Percentiles rank a stretch among this genome's conserved stretches.
Evolutionary conservation across 225 moss, liverwort and hornwort genomes (phyloP).

Genomic region (Sphagnum contortum): DNA sequence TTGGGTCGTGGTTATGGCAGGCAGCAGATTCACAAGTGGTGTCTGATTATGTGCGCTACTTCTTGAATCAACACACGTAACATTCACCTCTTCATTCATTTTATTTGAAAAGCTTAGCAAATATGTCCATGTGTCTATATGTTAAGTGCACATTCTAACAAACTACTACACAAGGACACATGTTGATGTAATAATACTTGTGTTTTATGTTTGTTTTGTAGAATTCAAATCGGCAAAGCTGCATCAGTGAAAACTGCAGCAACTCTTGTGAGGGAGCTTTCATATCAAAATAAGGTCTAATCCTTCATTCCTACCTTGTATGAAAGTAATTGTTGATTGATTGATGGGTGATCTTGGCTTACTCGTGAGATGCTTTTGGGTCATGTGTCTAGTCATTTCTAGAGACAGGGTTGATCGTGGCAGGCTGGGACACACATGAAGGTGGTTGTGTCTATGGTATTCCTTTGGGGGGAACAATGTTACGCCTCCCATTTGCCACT

Average conservation of each 20-base stretch:
- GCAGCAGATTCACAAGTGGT: slow-evolving; percentile 94
- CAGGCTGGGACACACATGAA: slow-evolving; percentile 96
- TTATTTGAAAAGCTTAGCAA: no score
- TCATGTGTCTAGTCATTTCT: slow-evolving; percentile 51
- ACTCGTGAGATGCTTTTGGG: no score
- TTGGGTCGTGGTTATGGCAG: slow-evolving; percentile 15
- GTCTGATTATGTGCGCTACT: slow-evolving; percentile 90
- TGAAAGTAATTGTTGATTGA: no score
- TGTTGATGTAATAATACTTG: no score
- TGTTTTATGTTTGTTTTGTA: slow-evolving; percentile 6
- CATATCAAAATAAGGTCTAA: slow-evolving; percentile 87
- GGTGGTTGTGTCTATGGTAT: slow-evolving; percentile 90
- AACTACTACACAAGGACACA: no score
- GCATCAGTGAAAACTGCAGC: slow-evolving; percentile 84
- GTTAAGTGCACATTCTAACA: no score
- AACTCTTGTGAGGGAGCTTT: slow-evolving; percentile 65
- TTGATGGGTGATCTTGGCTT: no score
- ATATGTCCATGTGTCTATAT: no score
- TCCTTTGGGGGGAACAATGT: slow-evolving; percentile 86
- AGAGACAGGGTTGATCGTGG: slow-evolving; percentile 87
- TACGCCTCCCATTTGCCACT: slow-evolving; percentile 86
- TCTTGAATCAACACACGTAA: slow-evolving; percentile 85
- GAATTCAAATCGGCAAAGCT: slow-evolving; percentile 69
- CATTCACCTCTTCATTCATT: slow-evolving; percentile 6
- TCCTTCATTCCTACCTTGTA: no score